Base-by-base conservation (phyloP, 1,284 basidiomycete species). In the Schizopora paradoxa region DNA sequence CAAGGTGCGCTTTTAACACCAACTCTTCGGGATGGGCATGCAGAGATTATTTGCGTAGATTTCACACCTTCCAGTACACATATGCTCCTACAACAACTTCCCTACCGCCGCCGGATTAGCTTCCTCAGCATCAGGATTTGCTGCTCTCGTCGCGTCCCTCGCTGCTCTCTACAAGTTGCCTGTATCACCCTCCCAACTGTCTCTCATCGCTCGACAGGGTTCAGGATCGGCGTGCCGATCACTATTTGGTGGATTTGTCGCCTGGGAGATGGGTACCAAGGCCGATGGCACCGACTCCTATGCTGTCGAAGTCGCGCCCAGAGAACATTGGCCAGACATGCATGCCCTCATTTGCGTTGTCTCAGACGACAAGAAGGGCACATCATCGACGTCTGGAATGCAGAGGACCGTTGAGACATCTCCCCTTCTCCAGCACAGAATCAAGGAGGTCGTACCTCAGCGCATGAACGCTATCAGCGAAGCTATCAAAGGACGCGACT, bases 271-370 rank as follows among this genome's bases (percentile, higher is more conserved):
- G 69, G 91, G 94, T 45, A 61, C 67, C 11, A 59, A 67, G 26
- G 56, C 75, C 0, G 78, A 86, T 54, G 96, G 95, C 22, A 71
- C 72, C 40, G 96, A 99, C 68, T 93, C 89, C 4, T 76, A 88
- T 54, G 96, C 96, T 8, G 76, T 91, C 50, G 74, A 97, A 64
- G 76, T 99, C 53, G 95, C 91, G 1, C 78, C 91, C 4, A 78
- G 84, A 57, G 73, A 77, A 28, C 86, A 95, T 70, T 99, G 95
- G 95, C 88, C 92, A 4, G 84, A 94, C 45, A 82, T 99, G 61
- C 91, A 97, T 62, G 95, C 96, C 8, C 79, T 99, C 58, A 97
- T 99, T 67, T 96, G 94, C 60, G 91, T 99, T 58, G 95, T 98
- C 42, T 88, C 82, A 39, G 94, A 96, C 65, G 86, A 84, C 65